Evolutionary conservation across 768 basidiomycete species (phyloP), one percentile per base, ranked within the genome.

Genomic region (Tricholoma saponaceum): DNA sequence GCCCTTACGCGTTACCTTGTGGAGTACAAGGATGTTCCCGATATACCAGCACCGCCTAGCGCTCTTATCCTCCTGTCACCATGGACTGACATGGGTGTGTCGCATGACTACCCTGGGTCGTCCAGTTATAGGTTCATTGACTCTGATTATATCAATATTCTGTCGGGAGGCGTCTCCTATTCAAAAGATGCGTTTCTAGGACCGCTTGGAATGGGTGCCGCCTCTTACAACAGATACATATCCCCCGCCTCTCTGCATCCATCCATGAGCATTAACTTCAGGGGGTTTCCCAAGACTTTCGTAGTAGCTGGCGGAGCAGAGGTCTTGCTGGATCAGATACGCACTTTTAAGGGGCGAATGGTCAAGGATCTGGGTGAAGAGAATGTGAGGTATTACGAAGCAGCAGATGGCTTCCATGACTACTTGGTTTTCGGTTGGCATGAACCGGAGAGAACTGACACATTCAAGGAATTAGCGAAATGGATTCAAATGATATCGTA

Each of bases 1-100:
- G 83, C 85, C 0, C 75, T 89, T 43, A 79, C 75, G 9, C 83
- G 84, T 3, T 86, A 86, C 61, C 79, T 90, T 23, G 71, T 81
- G 16, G 81, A 84, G 58, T 69, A 84, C 67, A 70, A 71, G 28
- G 65, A 64, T 25, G 54, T 69, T 3, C 55, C 69, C 9, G 66
- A 69, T 4, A 57, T 68, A 26, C 81, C 80, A 3, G 65, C 69
- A 10, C 76, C 74, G 35, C 81, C 83, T 0, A 75, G 76, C 8
- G 74, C 73, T 3, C 71, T 87, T 1, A 63, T 87, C 39, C 70
- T 84, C 4, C 72, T 83, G 37, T 84, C 83, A 0, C 83, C 86
- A 0, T 84, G 81, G 81, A 62, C 64, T n/a, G 85, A 87, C 61
- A 60, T 83, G 1, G 71, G 78, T 20, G 64, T 57, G 4, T 78